phyloP scores from a whole-genome alignment of 805 yeast genomes.

The Lachancea cidri region DNA sequence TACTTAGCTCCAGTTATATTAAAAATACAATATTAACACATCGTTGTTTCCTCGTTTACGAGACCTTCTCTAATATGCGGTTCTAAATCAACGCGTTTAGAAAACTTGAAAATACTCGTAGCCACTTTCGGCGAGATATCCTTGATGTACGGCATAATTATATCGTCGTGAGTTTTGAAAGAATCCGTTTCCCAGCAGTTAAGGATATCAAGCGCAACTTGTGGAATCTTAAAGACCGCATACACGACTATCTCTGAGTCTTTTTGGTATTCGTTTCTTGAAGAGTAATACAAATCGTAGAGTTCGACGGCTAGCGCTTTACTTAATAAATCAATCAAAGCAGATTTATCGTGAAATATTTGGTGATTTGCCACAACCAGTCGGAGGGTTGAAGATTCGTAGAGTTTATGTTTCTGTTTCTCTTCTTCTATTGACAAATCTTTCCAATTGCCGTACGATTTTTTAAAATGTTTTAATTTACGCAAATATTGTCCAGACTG shows the following conservation, averaged over 20 bases:
- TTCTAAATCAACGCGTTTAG: conserved; percentile 1
- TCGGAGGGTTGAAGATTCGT: conserved; percentile 18
- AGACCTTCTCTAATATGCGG: not conserved
- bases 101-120: conserved; percentile 4
- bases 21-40: too few species aligned
- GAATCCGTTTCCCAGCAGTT: conserved; percentile 7
- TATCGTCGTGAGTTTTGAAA: too few species aligned
- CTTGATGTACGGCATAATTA: conserved; percentile 1
- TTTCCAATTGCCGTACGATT: conserved; percentile 27
- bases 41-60: not conserved
- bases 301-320: conserved; percentile 6
- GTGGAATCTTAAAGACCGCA: conserved; percentile 12
- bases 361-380: conserved; percentile 12
- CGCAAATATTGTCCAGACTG: conserved; percentile 25
- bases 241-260: conserved; percentile 16
- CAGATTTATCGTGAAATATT: conserved; percentile 6
- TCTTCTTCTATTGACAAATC: conserved; percentile 3
- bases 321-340: conserved; percentile 2
- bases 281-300: conserved; percentile 18
- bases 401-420: conserved; percentile 5
- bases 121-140: conserved; percentile 5
- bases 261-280: conserved; percentile 14
- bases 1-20: not conserved
- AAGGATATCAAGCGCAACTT: conserved; percentile 10
- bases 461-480: conserved; percentile 24